Base-by-base conservation (phyloP, 805 yeast genomes). In the Naumovozyma baii region DNA sequence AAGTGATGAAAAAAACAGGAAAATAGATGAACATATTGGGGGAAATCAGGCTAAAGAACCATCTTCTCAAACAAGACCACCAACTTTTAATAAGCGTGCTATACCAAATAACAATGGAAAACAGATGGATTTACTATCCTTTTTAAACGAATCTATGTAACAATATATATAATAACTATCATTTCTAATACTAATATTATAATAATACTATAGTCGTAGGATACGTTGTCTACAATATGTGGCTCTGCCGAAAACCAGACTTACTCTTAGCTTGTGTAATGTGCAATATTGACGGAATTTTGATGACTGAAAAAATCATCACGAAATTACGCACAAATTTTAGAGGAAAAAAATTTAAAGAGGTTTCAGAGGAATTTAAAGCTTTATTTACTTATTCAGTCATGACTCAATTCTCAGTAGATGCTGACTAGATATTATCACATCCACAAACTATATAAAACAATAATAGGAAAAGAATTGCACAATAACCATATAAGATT, bases 51-150 rank as follows among this genome's bases (percentile, higher is more conserved):
- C 28, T 22, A 26, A 15, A 39, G 31, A 5, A 20, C 19, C 32
- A 39, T 39, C 34, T 12, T 39, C 15, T 13, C 39, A 8, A 36
- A 18, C 29, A 29, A 29, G 20, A 16, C 18, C 30, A 29, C 18
- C 10, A 20, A 22, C 14, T 34, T 22, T 32, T 29, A 30, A 22
- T 33, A 1, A 20, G 33, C 3, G 32, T 29, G 14, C 16, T 15
- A 3, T 36, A 34, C 20, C 31, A 38, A 18, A 30, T 13, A 19
- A 38, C 10, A 42, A 39, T 13, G 49, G 42, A 26, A 49, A 47
- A 16, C 43, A 42, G 19, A 44, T 55, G 41, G 58, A 50, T 39
- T 38, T 57, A 31, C 40, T 57, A 36, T 51, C 54, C 39, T 57
- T 57, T 42, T 46, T 57, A 25, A 50, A 57, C 26, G 57, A 51